Base-by-base conservation (phyloP, 805 yeast genomes). In the Wickerhamiella alocasiicola region DNA sequence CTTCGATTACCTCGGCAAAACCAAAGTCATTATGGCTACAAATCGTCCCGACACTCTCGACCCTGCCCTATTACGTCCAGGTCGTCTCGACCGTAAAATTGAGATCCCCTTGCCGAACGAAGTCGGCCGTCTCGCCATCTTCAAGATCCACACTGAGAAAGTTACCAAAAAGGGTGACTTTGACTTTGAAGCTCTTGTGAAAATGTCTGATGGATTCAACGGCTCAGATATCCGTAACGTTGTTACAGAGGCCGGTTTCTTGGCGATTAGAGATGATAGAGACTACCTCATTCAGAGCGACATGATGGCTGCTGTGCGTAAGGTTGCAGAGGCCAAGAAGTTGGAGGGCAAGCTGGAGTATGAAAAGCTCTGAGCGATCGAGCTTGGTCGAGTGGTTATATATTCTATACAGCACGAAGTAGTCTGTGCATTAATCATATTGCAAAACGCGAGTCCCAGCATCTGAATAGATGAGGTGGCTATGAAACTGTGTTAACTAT, bases 11-110 rank as follows among this genome's bases (percentile, higher is more conserved):
- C 70, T 88, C 55, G 98, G 98, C 20, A 94, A 85, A 62, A 88
- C 98, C 2, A 88, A 88, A 65, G 85, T 88, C 40, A 88, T 88
- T 55, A 88, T 88, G 98, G 98, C 98, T 25, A 88, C 98, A n/a
- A 88, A 88, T 63, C 76, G 98, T 65, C 98, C 98, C 9, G 98
- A 88, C 59, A 91, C 97, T 9, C 70, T 88, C 49, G 98, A 88
- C 62, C 98, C 98, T 11, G 98, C 98, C 3, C 70, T 88, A 52
- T 71, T 88, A 53, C 81, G 98, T 68, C 95, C 98, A 2, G 98
- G 98, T 51, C 78, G 98, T 67, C 74, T 88, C 59, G 98, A 88
- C 64, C 75, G 97, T 59, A 88, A 88, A 62, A 83, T 88, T 54
- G 98, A 88, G 65, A 91, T 88, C 49, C 83, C 91, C 27, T 69